Base-by-base conservation (phyloP, 2,329 filamentous ascomycete species). In the Fusarium succisae region DNA sequence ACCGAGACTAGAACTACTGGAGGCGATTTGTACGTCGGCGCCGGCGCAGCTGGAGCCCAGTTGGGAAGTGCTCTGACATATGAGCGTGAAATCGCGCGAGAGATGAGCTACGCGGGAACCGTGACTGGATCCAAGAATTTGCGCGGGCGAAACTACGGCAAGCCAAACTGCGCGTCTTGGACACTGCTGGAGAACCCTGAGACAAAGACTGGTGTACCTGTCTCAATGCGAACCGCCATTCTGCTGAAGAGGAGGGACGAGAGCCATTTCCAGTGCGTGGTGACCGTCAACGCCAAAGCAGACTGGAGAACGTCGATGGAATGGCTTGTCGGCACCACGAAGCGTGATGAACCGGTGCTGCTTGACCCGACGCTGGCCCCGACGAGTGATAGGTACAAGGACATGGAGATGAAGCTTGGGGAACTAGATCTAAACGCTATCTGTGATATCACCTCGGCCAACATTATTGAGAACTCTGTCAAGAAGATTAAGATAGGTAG, bases 111-210 rank as follows among this genome's bases (percentile, higher is more conserved):
- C 17, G 54, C 59, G 2, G 50, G 22, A 1, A 26, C 28, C 1
- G 44, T 69, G 8, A 61, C 50, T 3, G 63, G 58, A 1, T 44
- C 53, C 1, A 44, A 12, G 2, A 17, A 56, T 14, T 6, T 56
- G 0, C 38, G 53, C 0, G 50, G 38, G 0, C 11, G 26, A 24
- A 56, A 56, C 22, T 56, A 24, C 28, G 62, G 50, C n/a, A 60
- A 66, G 38, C 55, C 66, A 2, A 53, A 68, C 18, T 50, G 61
- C 0, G 53, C 53, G 26, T 56, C 53, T 11, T 74, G 72, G 67
- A 65, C 45, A 18, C 30, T 74, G 12, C 4, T 66, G 6, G 72
- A 74, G 22, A 74, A 74, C 10, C 22, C 47, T 8, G 45, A 37
- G n/a, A 47, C 51, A 17, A 66, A 66, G 20, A 26, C 44, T 6